These are phyloP conservation scores for Wickerhamomyces tratensis DNA, from an alignment of 805 yeast genomes.

Conservation along the genomic window DNA sequence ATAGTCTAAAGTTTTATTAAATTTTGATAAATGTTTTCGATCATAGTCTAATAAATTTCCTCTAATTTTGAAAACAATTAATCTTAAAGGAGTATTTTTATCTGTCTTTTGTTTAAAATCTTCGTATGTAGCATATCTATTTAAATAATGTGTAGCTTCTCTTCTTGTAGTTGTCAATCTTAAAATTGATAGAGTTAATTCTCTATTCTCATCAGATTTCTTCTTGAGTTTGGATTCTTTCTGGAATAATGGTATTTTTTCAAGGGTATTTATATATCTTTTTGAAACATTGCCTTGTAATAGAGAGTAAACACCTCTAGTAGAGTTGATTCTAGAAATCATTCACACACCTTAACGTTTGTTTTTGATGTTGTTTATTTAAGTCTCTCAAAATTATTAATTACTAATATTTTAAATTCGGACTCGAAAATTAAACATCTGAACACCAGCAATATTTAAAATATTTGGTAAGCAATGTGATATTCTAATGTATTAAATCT, in stretches of 20 bases:
- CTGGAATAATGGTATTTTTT: neutral
- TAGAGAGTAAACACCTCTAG: no score
- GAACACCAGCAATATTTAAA: no score
- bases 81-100: constrained; percentile 21
- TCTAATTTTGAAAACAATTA: constrained; percentile 18
- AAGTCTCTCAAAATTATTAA: no score
- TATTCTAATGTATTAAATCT: no score
- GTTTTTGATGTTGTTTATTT: no score
- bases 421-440: no score
- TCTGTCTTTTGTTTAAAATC: constrained; percentile 16
- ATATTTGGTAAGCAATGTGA: no score
- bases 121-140: constrained; percentile 50
- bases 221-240: constrained; percentile 7
- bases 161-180: constrained; percentile 90
- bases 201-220: constrained; percentile 38
- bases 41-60: constrained; percentile 13
- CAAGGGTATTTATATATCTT: neutral
- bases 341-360: no score
- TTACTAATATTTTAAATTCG: no score
- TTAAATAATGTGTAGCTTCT: constrained; percentile 75
- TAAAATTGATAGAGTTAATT: constrained; percentile 73
- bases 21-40: constrained; percentile 5
- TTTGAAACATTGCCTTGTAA: no score
- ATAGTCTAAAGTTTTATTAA: constrained; percentile 13
- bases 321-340: no score